Base-by-base conservation (phyloP, 106 monocot species). In the Dendrobium chrysotoxum region DNA sequence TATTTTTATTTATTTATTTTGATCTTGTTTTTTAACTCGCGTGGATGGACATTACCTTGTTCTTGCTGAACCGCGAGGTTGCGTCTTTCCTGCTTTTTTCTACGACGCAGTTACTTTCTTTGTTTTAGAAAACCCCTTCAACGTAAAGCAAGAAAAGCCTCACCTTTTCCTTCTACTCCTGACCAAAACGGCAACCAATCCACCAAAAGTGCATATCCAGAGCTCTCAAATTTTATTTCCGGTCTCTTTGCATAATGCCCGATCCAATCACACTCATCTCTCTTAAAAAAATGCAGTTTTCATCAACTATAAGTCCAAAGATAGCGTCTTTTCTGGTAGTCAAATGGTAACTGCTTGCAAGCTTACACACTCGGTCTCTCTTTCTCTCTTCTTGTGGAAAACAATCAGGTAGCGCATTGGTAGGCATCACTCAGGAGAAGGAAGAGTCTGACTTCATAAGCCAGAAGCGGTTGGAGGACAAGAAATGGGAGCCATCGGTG, bases 401-500 rank as follows among this genome's bases (percentile, higher is more conserved):
- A 31, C 25, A 76, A 35, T 2, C 76, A 76, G 76, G 76, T 5
- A 76, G 76, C 46, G 47, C 39, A 76, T 76, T 47, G 15, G 28
- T 47, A 12, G 50, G 26, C 44, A 28, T 47, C 9, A 16, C 76
- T 76, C 76, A 13, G 23, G 47, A 45, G 46, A 47, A 76, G 26
- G 76, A 47, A 42, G 20, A 42, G 20, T 1, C n/a, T 6, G 42
- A 30, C 41, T 75, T 42, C 7, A 53, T 44, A 16, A 41, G 40
- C 45, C 4, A 20, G 0, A 39, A 23, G 3, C 28, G 53, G 47
- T 12, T 16, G 55, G 41, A 78, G 26, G 23, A 79, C 40, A 38
- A 83, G 28, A 39, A 26, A 5, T 78, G 68, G 47, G 79, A 83
- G 67, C 71, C 16, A 11, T 30, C 53, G 30, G 65, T 12, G 42